Evolutionary conservation across 2,329 filamentous ascomycete species (phyloP), one percentile per base, ranked within the genome.

Genomic region (Phyllosticta citrichinensis): DNA sequence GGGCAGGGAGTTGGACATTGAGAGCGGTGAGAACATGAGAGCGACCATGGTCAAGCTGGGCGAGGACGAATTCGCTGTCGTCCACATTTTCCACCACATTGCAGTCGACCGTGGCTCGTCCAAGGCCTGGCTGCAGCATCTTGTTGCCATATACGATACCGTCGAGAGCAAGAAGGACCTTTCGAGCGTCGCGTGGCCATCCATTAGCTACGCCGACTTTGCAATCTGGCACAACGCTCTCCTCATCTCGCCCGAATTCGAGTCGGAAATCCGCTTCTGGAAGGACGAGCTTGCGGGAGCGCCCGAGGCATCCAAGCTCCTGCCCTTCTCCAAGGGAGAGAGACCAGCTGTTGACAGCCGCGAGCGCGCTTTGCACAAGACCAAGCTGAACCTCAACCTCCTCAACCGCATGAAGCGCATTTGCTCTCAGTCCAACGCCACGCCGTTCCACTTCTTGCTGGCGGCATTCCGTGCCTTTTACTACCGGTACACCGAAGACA

Each of bases 401-500:
- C 65, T 68, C 17, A 64, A 65, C 27, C 65, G 66, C 22, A 66
- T 70, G 65, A 70, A 70, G 63, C 65, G 67, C 50, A 65, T 70
- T 17, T 68, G 66, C 57, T 62, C 65, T 11, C 63, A 65, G 20
- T 63, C 65, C 14, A 66, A 63, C 24, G 64, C 65, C 22, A 68
- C 76, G 0, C 64, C 71, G 0, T 82, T 81, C 64, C 78, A 82
- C 56, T 73, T 81, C 63, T 76, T 77, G 63, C 68, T 82, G 3
- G 72, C 78, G 0, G 69, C 70, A 0, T 73, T 79, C 62, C 65
- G 74, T n/a, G 66, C 69, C 14, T 57, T 65, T 14, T 68, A 80
- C 0, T 70, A 69, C 12, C 64, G 68, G 9, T 73, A 73, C 25
- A 63, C 68, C 0, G 73, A 73, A 11, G 60, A 71, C 1, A 70